A percentile compares a stretch with the other conserved stretches of the same genome.
These are phyloP conservation scores for Pilobolus umbonatus DNA, from an alignment of 192 early-diverging fungal genomes.

Conservation along the genomic window DNA sequence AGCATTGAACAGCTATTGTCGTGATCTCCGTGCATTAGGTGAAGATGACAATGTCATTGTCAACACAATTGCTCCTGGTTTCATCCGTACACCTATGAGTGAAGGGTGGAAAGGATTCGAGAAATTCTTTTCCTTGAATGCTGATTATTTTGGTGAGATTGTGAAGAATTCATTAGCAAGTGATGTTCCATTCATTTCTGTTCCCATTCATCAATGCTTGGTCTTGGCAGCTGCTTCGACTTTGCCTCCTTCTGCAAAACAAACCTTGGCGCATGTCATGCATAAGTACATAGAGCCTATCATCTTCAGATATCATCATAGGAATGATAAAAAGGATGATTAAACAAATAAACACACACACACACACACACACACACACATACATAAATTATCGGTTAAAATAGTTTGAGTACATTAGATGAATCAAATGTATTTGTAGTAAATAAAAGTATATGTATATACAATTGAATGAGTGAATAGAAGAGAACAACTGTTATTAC, in stretches of 20 bases:
- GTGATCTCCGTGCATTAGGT: slow-evolving; percentile 26
- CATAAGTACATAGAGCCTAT: background rate
- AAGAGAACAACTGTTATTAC: too few species aligned
- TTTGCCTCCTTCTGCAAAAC: background rate
- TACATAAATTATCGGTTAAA: background rate
- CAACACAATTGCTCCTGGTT: slow-evolving; percentile 18
- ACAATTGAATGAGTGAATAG: too few species aligned
- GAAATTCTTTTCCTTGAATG: background rate
- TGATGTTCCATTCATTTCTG: slow-evolving; percentile 6
- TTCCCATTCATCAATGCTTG: slow-evolving; percentile 7
- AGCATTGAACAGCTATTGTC: slow-evolving; percentile 19
- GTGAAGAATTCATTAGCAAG: background rate
- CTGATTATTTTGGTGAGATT: background rate
- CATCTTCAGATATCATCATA: slow-evolving; percentile 1
- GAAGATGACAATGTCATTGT: slow-evolving; percentile 11
- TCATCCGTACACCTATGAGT: slow-evolving; percentile 20
- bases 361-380: too few species aligned
- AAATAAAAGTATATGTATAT: background rate
- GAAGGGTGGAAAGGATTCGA: background rate
- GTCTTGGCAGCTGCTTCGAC: background rate
- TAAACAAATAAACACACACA: too few species aligned
- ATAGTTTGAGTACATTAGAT: background rate
- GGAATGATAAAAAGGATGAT: background rate
- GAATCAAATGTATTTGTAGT: background rate
- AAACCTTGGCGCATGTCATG: background rate